Percentiles rank a stretch among this genome's conserved stretches.
Evolutionary conservation across 2,329 filamentous ascomycete genomes (phyloP).

Genomic region (Coniochaeta ligniaria): DNA sequence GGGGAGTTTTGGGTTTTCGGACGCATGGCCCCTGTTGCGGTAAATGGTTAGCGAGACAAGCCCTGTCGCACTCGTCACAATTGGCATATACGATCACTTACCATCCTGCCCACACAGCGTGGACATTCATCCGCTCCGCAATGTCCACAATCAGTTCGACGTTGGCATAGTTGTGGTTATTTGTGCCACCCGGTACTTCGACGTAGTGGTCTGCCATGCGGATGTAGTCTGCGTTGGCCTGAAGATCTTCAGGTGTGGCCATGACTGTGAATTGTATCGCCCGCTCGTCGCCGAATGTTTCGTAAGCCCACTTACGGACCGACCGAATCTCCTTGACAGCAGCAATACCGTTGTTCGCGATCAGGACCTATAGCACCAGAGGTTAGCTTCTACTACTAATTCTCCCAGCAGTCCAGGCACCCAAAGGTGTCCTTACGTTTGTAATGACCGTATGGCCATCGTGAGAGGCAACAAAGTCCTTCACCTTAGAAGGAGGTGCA

Average conservation of each 20-base stretch:
- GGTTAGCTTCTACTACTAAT: constrained; percentile 2
- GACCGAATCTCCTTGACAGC: constrained; percentile 99
- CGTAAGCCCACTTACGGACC: constrained; percentile 99
- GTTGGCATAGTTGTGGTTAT: constrained; percentile 99
- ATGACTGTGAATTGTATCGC: constrained; percentile 99
- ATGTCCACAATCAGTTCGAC: constrained; percentile 98
- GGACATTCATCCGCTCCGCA: constrained; percentile 96
- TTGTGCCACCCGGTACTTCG: constrained; percentile 95
- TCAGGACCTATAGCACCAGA: constrained; percentile 63
- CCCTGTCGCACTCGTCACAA: not conserved
- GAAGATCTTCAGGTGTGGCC: constrained; percentile 96
- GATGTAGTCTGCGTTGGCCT: constrained; percentile 98
- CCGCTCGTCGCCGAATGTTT: constrained; percentile 96
- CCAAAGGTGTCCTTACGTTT: constrained; percentile 60
- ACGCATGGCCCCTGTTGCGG: constrained; percentile 76
- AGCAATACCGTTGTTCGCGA: constrained; percentile 99
- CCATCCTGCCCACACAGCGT: constrained; percentile 99
- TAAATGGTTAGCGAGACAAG: not conserved
- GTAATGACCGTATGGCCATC: constrained; percentile 98
- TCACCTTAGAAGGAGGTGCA: constrained; percentile 78
- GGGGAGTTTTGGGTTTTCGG: constrained; percentile 95
- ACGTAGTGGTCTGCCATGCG: constrained; percentile 99
- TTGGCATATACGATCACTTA: constrained; percentile 35
- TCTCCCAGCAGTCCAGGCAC: not conserved
- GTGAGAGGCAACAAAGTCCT: constrained; percentile 87